These are phyloP conservation scores for Blastobotrys proliferans DNA, from an alignment of 1,139 yeast species.

Conservation along the genomic window DNA sequence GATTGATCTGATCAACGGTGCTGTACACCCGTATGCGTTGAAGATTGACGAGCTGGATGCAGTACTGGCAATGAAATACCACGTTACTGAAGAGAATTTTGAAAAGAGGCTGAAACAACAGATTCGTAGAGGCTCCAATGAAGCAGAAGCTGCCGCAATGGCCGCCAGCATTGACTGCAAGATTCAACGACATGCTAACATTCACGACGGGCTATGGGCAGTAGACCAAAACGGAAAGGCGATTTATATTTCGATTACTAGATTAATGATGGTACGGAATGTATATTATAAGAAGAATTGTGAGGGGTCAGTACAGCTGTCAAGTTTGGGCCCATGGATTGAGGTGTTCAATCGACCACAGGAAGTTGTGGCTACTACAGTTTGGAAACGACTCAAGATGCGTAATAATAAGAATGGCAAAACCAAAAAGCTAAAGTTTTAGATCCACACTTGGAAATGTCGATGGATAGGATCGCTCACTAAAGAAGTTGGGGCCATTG, in stretches of 20 bases:
- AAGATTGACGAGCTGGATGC: conserved; percentile 8
- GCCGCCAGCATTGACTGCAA: too few relatives aligned
- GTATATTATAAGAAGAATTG: conserved; percentile 5
- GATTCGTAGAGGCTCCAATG: too few relatives aligned
- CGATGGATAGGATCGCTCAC: too few relatives aligned
- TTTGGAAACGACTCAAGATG: too few relatives aligned
- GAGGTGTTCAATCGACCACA: too few relatives aligned
- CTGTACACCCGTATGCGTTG: conserved; percentile 4
- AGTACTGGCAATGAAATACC: conserved; percentile 9
- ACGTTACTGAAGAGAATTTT: not conserved
- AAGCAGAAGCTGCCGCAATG: not conserved
- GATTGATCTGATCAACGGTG: conserved; percentile 6
- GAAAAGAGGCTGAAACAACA: not conserved
- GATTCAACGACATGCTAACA: not conserved
- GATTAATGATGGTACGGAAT: conserved; percentile 7
- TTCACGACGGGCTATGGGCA: conserved; percentile 14
- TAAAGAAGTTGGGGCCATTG: too few relatives aligned
- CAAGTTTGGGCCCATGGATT: conserved; percentile 9
- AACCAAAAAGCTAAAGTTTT: too few relatives aligned
- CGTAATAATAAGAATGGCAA: too few relatives aligned
- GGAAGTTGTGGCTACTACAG: too few relatives aligned
- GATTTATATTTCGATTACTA: conserved; percentile 7
- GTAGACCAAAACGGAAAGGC: conserved; percentile 8
- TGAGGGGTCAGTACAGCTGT: conserved; percentile 8
- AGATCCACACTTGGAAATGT: too few relatives aligned